Percentiles rank a stretch among this genome's conserved stretches.
These are phyloP conservation scores for Aspergillus hancockii DNA, from an alignment of 495 filamentous ascomycete genomes.

Conservation along the genomic window DNA sequence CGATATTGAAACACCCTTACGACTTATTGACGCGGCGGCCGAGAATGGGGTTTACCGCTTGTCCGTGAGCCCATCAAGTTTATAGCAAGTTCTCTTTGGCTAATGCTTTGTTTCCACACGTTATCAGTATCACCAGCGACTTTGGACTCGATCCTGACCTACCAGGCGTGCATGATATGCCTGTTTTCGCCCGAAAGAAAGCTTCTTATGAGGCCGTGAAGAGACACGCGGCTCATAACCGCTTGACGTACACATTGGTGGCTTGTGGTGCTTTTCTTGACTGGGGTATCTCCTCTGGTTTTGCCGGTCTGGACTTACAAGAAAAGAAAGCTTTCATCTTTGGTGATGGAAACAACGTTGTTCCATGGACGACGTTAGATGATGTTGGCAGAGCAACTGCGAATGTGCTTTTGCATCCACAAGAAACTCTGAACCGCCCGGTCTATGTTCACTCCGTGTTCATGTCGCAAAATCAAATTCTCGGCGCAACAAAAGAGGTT, in stretches of 20 bases:
- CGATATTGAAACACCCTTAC: conserved; percentile 20
- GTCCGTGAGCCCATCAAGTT: conserved; percentile 11
- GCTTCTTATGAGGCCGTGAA: conserved; percentile 24
- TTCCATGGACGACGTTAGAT: conserved; percentile 25
- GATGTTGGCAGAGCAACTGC: conserved; percentile 23
- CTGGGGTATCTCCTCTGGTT: conserved; percentile 21
- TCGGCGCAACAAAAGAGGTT: conserved; percentile 11
- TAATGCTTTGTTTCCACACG: too few relatives aligned
- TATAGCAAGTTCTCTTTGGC: too few relatives aligned
- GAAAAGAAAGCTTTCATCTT: conserved; percentile 18
- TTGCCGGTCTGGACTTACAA: conserved; percentile 19
- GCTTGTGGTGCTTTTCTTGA: conserved; percentile 24
- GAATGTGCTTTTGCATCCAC: conserved; percentile 19
- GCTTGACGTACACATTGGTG: conserved; percentile 22
- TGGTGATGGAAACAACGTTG: conserved; percentile 24
- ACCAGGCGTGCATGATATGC: conserved; percentile 23
- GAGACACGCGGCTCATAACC: conserved; percentile 15
- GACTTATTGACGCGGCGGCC: conserved; percentile 26
- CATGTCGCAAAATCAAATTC: conserved; percentile 20
- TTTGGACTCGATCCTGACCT: conserved; percentile 33
- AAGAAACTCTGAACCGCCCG: conserved; percentile 21
- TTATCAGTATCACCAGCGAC: conserved; percentile 16
- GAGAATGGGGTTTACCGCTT: conserved; percentile 26
- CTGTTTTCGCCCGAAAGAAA: conserved; percentile 23
- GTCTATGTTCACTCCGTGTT: conserved; percentile 26